Base-by-base conservation (phyloP, 2,329 filamentous ascomycete genomes). In the Trichophyton mentagrophytes region DNA sequence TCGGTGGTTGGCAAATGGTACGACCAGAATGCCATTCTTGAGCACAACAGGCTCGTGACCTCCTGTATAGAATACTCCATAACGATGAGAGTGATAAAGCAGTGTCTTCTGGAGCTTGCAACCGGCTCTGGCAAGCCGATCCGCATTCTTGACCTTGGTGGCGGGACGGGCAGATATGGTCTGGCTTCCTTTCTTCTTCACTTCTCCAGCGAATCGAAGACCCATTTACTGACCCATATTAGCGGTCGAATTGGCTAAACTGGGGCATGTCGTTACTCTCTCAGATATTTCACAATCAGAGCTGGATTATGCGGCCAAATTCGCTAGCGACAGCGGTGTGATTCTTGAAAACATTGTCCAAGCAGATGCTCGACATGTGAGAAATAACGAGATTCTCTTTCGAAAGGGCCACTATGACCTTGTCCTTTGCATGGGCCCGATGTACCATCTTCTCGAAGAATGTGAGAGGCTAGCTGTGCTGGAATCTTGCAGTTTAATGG, bases 371-470 rank as follows among this genome's bases (percentile, higher is more conserved):
- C 27, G 13, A 27, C 27, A 56, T 2, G 36, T 56, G n/a, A 33
- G 36, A 40, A 30, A 56, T 25, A 56, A 40, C 51, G 17, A 33
- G 27, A 9, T 20, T 3, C 27, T 56, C 27, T 56, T 56, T 20
- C 27, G 22, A 40, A 20, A 20, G 17, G 27, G 36, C 15, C 22
- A 27, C 27, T 56, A 58, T 22, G 56, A 58, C 38, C 30, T 58
- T 27, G 56, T 58, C n/a, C 56, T 58, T 27, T 58, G 56, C 38
- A 40, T 58, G 56, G 56, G 56, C 13, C 56, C 56, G 8, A 27
- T 58, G 22, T 58, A 58, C 1, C 56, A 58, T 44, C 56, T 58
- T 3, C 56, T 58, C 2, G 56, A 58, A 33, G 38, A 40, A 25
- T 40, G 15, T 8, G 56, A 58, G 56, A 33, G 56, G 33, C 17